These are phyloP conservation scores for Saturnispora quitensis DNA, from an alignment of 805 yeast species.

Conservation along the genomic window DNA sequence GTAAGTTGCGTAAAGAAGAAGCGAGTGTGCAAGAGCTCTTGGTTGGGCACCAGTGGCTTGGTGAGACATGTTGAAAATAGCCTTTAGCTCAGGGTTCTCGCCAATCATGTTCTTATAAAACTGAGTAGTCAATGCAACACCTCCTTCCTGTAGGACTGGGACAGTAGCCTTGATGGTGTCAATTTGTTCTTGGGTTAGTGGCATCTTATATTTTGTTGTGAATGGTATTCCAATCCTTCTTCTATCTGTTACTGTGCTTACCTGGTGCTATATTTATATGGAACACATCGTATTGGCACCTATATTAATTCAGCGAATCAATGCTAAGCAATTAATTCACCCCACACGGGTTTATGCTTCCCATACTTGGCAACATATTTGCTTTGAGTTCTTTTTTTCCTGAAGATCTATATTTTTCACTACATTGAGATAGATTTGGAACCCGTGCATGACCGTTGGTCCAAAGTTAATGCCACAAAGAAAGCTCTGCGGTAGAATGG, in stretches of 20 bases:
- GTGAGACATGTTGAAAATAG: conserved; percentile 53
- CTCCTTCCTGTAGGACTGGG: conserved; percentile 50
- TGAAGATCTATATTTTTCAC: background rate
- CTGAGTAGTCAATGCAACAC: conserved; percentile 42
- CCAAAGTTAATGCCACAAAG: background rate
- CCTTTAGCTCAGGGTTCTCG: conserved; percentile 43
- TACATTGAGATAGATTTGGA: background rate
- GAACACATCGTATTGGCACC: background rate
- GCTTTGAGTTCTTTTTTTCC: background rate
- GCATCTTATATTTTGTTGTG: background rate
- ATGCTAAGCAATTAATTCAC: background rate
- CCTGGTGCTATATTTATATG: background rate
- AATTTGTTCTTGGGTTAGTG: background rate
- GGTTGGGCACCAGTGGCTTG: conserved; percentile 52
- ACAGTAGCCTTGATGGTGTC: background rate
- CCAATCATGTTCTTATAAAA: conserved; percentile 50
- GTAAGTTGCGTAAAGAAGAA: conserved; percentile 51
- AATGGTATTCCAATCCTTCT: background rate
- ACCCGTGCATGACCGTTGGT: background rate
- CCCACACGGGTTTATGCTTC: background rate
- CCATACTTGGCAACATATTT: background rate
- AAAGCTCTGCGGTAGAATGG: background rate
- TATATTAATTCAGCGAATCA: background rate
- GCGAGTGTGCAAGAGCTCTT: conserved; percentile 51
- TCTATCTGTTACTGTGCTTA: background rate